Conservation (phyloP, 176 grass and related monocot genomes). For the Lolium perenne region DNA sequence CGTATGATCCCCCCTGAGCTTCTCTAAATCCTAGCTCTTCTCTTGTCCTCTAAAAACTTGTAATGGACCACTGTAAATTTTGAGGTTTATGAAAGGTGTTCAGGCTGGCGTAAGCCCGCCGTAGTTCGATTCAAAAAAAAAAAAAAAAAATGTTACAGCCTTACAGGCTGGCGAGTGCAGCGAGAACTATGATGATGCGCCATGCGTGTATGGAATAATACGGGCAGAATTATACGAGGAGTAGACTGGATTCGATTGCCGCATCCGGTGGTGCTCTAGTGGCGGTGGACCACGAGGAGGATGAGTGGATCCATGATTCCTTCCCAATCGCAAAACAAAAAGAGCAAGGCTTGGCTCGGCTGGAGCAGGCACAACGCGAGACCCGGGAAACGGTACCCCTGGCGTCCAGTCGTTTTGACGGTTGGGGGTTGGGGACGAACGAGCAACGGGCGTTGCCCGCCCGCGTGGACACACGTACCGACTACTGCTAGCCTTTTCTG, state of each 20-base stretch:
- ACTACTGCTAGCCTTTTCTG: too few relatives aligned
- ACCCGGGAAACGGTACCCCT: too few relatives aligned
- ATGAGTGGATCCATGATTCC: background rate
- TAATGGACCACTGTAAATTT: too few relatives aligned
- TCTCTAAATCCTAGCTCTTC: too few relatives aligned
- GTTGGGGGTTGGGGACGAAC: background rate
- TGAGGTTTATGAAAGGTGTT: too few relatives aligned
- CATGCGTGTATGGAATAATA: slow-evolving; percentile 13
- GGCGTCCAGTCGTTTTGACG: background rate
- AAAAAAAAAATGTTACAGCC: slow-evolving; percentile 26
- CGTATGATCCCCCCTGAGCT: too few relatives aligned
- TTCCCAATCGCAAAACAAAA: background rate
- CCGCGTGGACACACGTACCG: too few relatives aligned
- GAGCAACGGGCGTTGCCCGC: too few relatives aligned
- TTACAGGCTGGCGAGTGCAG: background rate
- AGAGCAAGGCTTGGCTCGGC: background rate
- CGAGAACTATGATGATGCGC: slow-evolving; percentile 22
- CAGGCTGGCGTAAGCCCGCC: too few relatives aligned
- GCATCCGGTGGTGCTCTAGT: background rate
- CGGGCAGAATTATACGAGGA: background rate
- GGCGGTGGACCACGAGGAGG: background rate
- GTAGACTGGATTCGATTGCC: slow-evolving; percentile 32
- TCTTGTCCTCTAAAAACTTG: too few relatives aligned
- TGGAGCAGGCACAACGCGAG: too few relatives aligned
- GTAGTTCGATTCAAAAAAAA: too few relatives aligned